Conservation (phyloP, 345 rosid genomes). For the Lepidium aucheri region DNA sequence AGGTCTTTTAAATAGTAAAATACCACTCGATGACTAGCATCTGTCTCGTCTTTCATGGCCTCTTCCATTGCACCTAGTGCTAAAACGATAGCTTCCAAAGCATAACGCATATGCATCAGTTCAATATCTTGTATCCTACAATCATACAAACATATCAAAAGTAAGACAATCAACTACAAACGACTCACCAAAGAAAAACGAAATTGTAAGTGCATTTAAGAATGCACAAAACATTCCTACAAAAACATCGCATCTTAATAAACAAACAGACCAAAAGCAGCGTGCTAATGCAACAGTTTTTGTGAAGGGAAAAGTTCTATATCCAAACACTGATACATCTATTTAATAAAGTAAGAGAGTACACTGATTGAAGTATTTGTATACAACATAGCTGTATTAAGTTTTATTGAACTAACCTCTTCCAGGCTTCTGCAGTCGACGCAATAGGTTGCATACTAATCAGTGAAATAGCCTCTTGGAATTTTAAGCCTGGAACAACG, state of each 20-base stretch:
- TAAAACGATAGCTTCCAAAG: conserved; percentile 75
- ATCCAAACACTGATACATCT: not conserved
- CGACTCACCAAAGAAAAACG: not conserved
- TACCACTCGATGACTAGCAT: conserved; percentile 42
- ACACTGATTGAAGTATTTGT: not conserved
- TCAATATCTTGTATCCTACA: conserved; percentile 90
- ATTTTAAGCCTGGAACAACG: conserved; percentile 82
- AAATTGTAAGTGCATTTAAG: not conserved
- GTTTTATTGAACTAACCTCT: conserved; percentile 43
- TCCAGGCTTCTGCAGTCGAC: conserved; percentile 71
- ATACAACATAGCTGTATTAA: not conserved
- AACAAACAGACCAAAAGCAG: conserved; percentile 7
- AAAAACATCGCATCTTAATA: not conserved
- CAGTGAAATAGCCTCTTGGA: conserved; percentile 81
- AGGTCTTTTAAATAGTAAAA: conserved; percentile 67
- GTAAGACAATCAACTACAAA: not conserved
- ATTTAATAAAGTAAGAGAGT: not conserved
- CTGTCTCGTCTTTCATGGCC: conserved; percentile 41
- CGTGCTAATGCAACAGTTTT: not conserved
- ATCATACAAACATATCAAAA: conserved; percentile 9
- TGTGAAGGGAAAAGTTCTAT: not conserved
- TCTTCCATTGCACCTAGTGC: conserved; percentile 66
- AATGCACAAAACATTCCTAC: not conserved
- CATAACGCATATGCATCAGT: conserved; percentile 95
- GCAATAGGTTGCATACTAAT: conserved; percentile 89